Evolutionary conservation across 176 grass and related monocot species (phyloP), one percentile per base, ranked within the genome.

Genomic region (Carex pumila): DNA sequence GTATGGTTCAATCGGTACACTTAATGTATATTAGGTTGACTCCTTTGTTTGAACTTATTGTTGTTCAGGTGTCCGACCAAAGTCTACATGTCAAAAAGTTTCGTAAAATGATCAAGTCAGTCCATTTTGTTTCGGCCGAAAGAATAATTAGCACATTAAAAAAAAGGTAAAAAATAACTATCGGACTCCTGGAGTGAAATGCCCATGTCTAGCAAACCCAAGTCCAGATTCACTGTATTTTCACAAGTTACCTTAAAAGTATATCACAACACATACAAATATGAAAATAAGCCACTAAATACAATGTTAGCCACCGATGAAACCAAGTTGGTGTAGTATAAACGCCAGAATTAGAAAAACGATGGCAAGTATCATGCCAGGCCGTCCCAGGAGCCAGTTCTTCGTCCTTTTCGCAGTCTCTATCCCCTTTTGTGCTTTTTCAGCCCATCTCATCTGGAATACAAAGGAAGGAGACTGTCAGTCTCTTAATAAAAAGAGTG

Each of bases 261-360:
- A 78, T 78, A 78, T 34, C 73, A 1, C 6, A 32, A 76, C 19
- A 76, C 49, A 76, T 31, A 6, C 12, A 19, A 76, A 75, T 55
- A 3, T 41, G 4, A 76, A 55, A 25, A 54, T 53, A 76, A 55
- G 72, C 49, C 15, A 54, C 72, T 76, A 52, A 21, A 66, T 65
- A 61, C 36, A 32, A 83, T 36, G 92, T 92, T 88, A 99, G 54
- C 83, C 62, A 60, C 91, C 93, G 1, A 99, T 92, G 65, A 96
- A 92, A 81, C 97, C 93, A n/a, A 99, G 88, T 56, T 85, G 87
- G 34, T 86, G 93, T 79, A 99, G 80, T 82, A 94, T 84, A 78
- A 94, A 96, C 37, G 97, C 93, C 21, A 99, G 71, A 74, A 99
- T 89, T 63, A 99, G 65, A 91, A 99, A 92, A 65, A 95, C 56